These are phyloP conservation scores for Vitis vinifera DNA, from an alignment of 164 flowering plant genomes.

Conservation along the genomic window ASM3070453v1 NC_081818.1:7139501-7140000, in stretches of 20 bases:
- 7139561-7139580: conserved; percentile 3
- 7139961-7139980: not conserved
- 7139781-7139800: not conserved
- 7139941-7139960: not conserved
- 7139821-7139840: too few species aligned
- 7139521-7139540: not conserved
- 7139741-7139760: conserved; percentile 2
- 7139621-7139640: conserved; percentile 8
- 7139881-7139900: too few species aligned
- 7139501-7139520: not conserved
- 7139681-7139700: conserved; percentile 2
- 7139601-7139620: not conserved
- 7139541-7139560: not conserved
- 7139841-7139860: not conserved
- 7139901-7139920: too few species aligned
- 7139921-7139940: too few species aligned
- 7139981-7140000: not conserved
- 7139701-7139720: conserved; percentile 4
- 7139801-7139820: too few species aligned
- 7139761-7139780: not conserved
- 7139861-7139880: not conserved
- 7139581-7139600: not conserved
- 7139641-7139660: conserved; percentile 4
- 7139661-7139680: conserved; percentile 7
- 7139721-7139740: not conserved